These are phyloP conservation scores for Eutypella sp. DNA, from an alignment of 2,329 filamentous ascomycete species.

Conservation along the genomic window DNA sequence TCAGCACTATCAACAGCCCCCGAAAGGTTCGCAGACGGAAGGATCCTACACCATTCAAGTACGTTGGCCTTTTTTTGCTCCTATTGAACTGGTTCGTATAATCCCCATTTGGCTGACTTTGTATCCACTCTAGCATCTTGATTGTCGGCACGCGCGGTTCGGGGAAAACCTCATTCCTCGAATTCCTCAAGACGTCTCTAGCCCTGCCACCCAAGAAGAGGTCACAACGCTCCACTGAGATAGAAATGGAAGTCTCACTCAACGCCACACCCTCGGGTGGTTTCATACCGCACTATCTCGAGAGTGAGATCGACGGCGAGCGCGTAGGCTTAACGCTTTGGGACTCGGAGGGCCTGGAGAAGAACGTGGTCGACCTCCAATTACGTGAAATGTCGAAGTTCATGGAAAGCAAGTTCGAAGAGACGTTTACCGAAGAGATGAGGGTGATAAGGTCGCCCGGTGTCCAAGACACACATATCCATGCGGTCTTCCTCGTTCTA, in stretches of 20 bases:
- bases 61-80: conserved; percentile 40
- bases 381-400: conserved; percentile 87
- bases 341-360: conserved; percentile 94
- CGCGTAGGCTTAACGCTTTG: conserved; percentile 89
- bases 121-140: conserved; percentile 61
- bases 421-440: conserved; percentile 95
- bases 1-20: conserved; percentile 89
- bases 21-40: conserved; percentile 88
- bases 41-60: conserved; percentile 98
- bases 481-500: conserved; percentile 87
- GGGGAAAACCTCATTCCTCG: conserved; percentile 94
- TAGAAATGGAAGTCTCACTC: conserved; percentile 53
- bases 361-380: conserved; percentile 91
- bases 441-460: conserved; percentile 93
- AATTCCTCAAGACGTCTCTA: conserved; percentile 85
- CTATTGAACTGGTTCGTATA: background rate
- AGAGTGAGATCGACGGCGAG: conserved; percentile 91
- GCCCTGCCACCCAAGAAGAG: conserved; percentile 79
- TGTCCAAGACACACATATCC: conserved; percentile 92
- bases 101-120: conserved; percentile 11
- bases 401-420: conserved; percentile 96
- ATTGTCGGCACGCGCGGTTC: conserved; percentile 82
- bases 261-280: conserved; percentile 54
- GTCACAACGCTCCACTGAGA: conserved; percentile 40
- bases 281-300: conserved; percentile 84